phyloP scores from a whole-genome alignment of 2,329 filamentous ascomycete genomes.

The Chrysosphaeria jannelii region DNA sequence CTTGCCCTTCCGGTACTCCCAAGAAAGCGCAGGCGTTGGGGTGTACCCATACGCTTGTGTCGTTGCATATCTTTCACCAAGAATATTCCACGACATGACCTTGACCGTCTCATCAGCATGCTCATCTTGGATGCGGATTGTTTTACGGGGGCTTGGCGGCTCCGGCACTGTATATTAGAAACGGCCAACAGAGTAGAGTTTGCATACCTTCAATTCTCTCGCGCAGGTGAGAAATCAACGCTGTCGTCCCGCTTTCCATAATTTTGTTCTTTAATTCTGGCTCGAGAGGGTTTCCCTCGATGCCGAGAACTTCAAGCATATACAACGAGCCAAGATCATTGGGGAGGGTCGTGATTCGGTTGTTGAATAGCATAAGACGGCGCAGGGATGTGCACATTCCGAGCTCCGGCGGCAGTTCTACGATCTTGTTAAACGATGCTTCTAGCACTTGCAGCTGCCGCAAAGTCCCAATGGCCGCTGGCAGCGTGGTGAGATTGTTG shows the following conservation, averaged over 20 bases:
- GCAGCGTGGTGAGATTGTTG: conserved; percentile 63
- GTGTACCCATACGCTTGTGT: conserved; percentile 70
- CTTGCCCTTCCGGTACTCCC: conserved; percentile 60
- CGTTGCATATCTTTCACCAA: conserved; percentile 83
- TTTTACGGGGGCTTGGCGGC: conserved; percentile 45
- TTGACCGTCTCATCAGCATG: conserved; percentile 40
- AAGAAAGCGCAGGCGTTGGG: conserved; percentile 48
- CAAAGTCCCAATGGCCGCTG: conserved; percentile 51
- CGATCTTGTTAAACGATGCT: conserved; percentile 63
- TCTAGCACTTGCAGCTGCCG: conserved; percentile 61
- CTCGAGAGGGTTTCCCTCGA: conserved; percentile 72
- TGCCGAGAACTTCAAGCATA: conserved; percentile 62
- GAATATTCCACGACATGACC: conserved; percentile 78
- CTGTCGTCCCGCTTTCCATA: conserved; percentile 63
- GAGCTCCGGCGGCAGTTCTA: conserved; percentile 59
- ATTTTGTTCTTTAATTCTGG: conserved; percentile 51
- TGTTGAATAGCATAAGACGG: conserved; percentile 67
- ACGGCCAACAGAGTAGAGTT: no score
- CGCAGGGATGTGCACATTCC: conserved; percentile 91
- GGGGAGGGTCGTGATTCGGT: conserved; percentile 55
- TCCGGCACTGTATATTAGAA: no score
- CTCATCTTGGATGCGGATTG: conserved; percentile 48
- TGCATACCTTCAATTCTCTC: no score
- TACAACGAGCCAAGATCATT: conserved; percentile 71
- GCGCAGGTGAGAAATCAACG: conserved; percentile 52